phyloP scores from a whole-genome alignment of 345 rosid genomes.

The Syzygium grande region DNA sequence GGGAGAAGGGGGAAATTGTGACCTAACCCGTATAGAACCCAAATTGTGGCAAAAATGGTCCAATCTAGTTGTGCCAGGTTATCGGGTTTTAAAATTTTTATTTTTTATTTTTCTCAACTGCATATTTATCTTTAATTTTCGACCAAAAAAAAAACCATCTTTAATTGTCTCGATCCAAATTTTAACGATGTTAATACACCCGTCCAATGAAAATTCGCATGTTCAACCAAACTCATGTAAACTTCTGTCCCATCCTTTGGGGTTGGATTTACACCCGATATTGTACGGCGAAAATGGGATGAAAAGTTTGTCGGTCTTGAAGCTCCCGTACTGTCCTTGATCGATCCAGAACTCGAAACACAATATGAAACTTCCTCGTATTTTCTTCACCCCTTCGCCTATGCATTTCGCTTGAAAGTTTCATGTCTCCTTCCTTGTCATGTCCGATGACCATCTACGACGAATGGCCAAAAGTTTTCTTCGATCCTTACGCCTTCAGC shows the following conservation, averaged over 20 bases:
- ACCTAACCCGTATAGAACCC: background rate
- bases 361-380: background rate
- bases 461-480: background rate
- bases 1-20: background rate
- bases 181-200: background rate
- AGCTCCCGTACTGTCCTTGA: background rate
- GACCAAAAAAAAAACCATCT: too few relatives aligned
- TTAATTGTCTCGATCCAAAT: background rate
- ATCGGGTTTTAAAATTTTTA: background rate
- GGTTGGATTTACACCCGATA: background rate
- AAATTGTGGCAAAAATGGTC: accelerated
- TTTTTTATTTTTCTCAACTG: too few relatives aligned
- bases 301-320: background rate
- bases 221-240: background rate
- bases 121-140: too few relatives aligned
- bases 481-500: background rate
- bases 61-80: accelerated
- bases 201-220: background rate
- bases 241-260: background rate
- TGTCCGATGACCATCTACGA: background rate
- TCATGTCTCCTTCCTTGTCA: background rate
- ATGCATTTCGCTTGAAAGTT: background rate
- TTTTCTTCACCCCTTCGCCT: background rate
- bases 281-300: background rate
- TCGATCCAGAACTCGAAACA: background rate